phyloP scores from a whole-genome alignment of 306 rosid species.

The Gleditsia sinensis region DNA sequence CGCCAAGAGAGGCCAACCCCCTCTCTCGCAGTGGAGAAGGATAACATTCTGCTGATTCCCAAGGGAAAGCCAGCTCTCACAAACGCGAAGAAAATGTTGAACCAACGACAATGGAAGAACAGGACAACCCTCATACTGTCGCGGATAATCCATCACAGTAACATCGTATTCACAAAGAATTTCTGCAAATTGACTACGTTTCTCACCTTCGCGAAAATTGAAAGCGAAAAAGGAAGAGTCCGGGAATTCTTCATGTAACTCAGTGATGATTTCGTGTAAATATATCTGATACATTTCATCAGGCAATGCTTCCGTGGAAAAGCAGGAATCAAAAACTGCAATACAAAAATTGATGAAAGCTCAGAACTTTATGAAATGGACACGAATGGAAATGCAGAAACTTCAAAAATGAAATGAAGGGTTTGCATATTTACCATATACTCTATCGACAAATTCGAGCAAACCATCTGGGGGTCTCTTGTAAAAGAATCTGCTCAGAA shows the following conservation, averaged over 20 bases:
- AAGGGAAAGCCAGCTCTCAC: conserved; percentile 79
- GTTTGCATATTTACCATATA: conserved; percentile 59
- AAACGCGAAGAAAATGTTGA: conserved; percentile 91
- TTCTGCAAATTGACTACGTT: conserved; percentile 72
- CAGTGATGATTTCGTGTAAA: conserved; percentile 73
- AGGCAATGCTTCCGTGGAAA: conserved; percentile 86
- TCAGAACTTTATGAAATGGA: background rate
- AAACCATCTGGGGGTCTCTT: conserved; percentile 95
- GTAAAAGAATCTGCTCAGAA: conserved; percentile 93
- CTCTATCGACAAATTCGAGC: conserved; percentile 87
- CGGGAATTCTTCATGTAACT: conserved; percentile 89
- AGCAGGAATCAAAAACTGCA: conserved; percentile 97
- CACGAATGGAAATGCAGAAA: background rate
- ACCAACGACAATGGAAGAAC: conserved; percentile 76
- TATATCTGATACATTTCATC: conserved; percentile 86
- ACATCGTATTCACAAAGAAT: conserved; percentile 74
- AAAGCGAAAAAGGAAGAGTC: conserved; percentile 88
- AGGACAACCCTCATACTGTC: conserved; percentile 96
- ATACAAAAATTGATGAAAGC: background rate
- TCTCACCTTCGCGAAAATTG: conserved; percentile 93
- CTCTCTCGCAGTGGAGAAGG: conserved; percentile 92
- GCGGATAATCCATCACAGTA: conserved; percentile 87
- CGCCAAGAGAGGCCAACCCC: conserved; percentile 96
- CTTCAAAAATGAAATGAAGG: background rate
- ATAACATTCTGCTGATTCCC: conserved; percentile 71